Conservation (phyloP, 2,329 filamentous ascomycete genomes). For the Colletotrichum sublineola region DNA sequence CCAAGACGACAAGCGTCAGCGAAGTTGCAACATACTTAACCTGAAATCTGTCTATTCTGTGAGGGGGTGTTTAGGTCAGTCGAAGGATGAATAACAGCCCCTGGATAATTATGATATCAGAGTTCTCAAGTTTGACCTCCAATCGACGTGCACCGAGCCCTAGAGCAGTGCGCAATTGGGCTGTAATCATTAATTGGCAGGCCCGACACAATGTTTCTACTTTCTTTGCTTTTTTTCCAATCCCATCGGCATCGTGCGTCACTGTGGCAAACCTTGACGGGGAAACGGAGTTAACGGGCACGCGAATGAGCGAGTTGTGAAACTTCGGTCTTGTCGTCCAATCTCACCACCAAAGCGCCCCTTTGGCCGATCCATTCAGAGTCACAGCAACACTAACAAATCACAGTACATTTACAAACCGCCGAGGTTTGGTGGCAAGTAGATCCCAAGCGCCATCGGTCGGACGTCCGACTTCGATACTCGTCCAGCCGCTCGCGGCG, state of each 20-base stretch:
- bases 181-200: too few relatives aligned
- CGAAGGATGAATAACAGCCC: too few relatives aligned
- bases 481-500: neutral
- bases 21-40: too few relatives aligned
- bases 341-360: constrained; percentile 3
- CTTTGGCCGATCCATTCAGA: constrained; percentile 1
- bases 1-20: too few relatives aligned
- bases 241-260: neutral
- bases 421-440: neutral
- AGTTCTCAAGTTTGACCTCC: too few relatives aligned
- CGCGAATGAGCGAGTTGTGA: neutral
- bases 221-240: too few relatives aligned
- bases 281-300: neutral
- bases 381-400: neutral
- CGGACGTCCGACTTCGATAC: constrained; percentile 33
- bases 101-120: too few relatives aligned
- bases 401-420: neutral
- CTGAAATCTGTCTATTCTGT: too few relatives aligned
- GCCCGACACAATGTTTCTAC: neutral
- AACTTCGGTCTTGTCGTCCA: constrained; percentile 20
- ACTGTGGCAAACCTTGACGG: neutral
- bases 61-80: too few relatives aligned
- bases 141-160: too few relatives aligned
- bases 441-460: neutral
- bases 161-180: too few relatives aligned